Evolutionary conservation across 176 grass and related monocot species (phyloP), one percentile per base, ranked within the genome.

Genomic region (Luzula sylvatica): DNA sequence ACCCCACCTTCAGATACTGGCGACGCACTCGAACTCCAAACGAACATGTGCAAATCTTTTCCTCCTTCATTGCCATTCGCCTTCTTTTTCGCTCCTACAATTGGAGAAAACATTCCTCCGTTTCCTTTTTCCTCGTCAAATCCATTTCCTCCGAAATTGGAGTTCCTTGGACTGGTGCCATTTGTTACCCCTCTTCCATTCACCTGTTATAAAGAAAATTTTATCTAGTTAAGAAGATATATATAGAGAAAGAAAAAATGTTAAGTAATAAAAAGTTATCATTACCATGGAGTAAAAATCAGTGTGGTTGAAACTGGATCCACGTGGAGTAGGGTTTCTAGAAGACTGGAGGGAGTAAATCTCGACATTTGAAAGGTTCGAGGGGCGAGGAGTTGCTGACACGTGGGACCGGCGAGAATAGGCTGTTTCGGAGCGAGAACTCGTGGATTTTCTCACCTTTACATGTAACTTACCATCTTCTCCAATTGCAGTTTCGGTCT

Each of bases 291-390:
- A 80, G 72, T 83, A 88, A 79, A 95, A 95, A 16, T 95, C 88
- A 1, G 83, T 65, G 60, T 95, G 88, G 63, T 95, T 90, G 54
- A 84, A 92, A 44, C 86, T 92, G 11, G 86, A 92, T 3, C 86
- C 86, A 3, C 86, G 15, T 21, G 86, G 80, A 32, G 88, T 95
- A 0, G 88, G 88, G 55, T 95, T 95, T n/a, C 88, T 54, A 15
- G 88, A 95, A 4, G 88, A 94, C 69, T 86, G 87, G 23, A 94
- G 67, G 15, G 87, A 94, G 74, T 94, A 94, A 0, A 94, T 94
- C 78, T 94, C 87, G 0, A 83, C 87, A 21, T 83, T 83, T 39
- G 87, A 94, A 17, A 94, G 56, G 61, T 94, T 94, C 9, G 87
- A 94, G 8, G 83, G 73, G 1, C 87, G 74, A 3, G 76, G 77